Evolutionary conservation across 1,284 basidiomycete genomes (phyloP).

Genomic region (Baeospora myosura): DNA sequence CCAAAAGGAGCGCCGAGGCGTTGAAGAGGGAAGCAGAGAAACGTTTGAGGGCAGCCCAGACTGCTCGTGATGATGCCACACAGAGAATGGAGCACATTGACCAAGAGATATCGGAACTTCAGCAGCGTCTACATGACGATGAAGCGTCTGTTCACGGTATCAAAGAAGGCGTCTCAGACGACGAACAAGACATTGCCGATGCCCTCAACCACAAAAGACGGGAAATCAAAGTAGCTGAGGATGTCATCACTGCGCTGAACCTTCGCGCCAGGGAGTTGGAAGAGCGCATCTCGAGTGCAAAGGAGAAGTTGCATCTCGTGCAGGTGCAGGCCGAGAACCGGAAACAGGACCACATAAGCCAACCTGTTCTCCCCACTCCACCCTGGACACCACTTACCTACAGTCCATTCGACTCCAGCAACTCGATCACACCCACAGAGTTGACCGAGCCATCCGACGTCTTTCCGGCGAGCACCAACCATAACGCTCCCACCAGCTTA

Average conservation of each 20-base stretch:
- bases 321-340: constrained; percentile 44
- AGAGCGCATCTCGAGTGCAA: constrained; percentile 45
- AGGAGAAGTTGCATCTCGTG: constrained; percentile 41
- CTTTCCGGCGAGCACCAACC: too few relatives aligned
- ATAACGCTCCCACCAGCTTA: too few relatives aligned
- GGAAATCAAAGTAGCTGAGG: constrained; percentile 70
- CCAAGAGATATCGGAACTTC: constrained; percentile 60
- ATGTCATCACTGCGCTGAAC: constrained; percentile 47
- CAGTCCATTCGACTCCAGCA: too few relatives aligned
- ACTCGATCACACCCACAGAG: too few relatives aligned
- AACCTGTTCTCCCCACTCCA: not conserved
- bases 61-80: constrained; percentile 55
- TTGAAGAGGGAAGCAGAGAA: constrained; percentile 82
- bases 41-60: constrained; percentile 67
- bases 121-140: constrained; percentile 46
- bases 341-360: constrained; percentile 23
- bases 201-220: constrained; percentile 53
- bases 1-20: constrained; percentile 76
- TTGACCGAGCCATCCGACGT: too few relatives aligned
- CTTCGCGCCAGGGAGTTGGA: constrained; percentile 54
- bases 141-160: constrained; percentile 40
- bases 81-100: constrained; percentile 62
- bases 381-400: constrained; percentile 3
- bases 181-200: constrained; percentile 42
- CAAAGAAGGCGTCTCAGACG: constrained; percentile 33